These are phyloP conservation scores for Fagopyrum esculentum DNA, from an alignment of 148 eudicot genomes.

Conservation along the genomic window DNA sequence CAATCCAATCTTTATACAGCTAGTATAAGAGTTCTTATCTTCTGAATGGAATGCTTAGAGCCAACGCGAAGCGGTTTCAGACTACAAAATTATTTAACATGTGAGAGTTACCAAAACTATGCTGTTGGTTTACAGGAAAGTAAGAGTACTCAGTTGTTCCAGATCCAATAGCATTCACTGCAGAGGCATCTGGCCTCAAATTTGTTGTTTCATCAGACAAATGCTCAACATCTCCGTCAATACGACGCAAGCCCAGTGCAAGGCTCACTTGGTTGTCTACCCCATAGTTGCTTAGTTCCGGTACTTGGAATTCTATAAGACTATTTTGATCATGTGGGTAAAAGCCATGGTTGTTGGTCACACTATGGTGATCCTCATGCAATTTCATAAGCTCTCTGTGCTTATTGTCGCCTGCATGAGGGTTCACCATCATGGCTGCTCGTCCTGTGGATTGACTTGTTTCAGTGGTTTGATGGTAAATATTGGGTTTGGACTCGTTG, in stretches of 20 bases:
- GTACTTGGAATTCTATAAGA: slow-evolving; percentile 32
- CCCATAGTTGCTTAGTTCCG: slow-evolving; percentile 29
- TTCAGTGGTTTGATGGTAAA: neutral
- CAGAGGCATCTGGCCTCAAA: neutral
- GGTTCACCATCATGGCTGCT: neutral
- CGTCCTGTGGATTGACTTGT: neutral
- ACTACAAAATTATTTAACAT: slow-evolving; percentile 57
- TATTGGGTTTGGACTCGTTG: neutral
- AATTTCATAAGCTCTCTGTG: neutral
- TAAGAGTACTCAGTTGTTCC: slow-evolving; percentile 36
- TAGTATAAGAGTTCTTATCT: neutral
- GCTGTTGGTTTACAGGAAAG: slow-evolving; percentile 44
- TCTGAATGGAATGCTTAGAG: neutral
- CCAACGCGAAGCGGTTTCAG: slow-evolving; percentile 10
- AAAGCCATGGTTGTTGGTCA: slow-evolving; percentile 26
- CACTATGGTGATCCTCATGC: neutral
- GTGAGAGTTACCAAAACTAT: slow-evolving; percentile 41
- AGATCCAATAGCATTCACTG: neutral
- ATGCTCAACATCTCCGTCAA: slow-evolving; percentile 27
- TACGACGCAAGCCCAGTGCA: slow-evolving; percentile 47
- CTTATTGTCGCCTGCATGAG: neutral
- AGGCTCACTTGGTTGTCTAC: slow-evolving; percentile 50
- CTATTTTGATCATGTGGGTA: slow-evolving; percentile 27
- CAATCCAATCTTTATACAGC: slow-evolving; percentile 9
- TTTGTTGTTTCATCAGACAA: neutral